A percentile compares a stretch with the other conserved stretches of the same genome.
Evolutionary conservation across 495 filamentous ascomycete species (phyloP).

Genomic region (Trichodelitschia bisporula): DNA sequence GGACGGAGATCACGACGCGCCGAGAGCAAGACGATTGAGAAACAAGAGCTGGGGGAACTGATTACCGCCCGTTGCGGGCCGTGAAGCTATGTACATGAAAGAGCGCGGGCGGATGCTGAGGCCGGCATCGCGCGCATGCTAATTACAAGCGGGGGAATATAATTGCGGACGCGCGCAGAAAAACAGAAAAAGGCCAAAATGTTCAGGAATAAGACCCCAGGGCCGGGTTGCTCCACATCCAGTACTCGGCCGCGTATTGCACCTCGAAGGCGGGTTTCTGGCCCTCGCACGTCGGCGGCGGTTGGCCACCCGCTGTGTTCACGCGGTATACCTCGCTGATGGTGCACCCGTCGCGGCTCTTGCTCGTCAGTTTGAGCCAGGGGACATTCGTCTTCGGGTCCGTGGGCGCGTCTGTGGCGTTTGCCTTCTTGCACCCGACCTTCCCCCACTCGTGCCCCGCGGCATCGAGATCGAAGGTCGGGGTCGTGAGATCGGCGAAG

Average conservation of each 20-base stretch:
- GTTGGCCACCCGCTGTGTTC: slow-evolving; percentile 58
- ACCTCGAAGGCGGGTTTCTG: slow-evolving; percentile 36
- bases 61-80: too few species aligned
- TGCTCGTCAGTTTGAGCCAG: slow-evolving; percentile 33
- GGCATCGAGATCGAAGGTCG: slow-evolving; percentile 59
- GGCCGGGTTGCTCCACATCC: too few species aligned
- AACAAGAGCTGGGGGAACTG: background rate
- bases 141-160: too few species aligned
- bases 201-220: too few species aligned
- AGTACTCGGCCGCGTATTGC: slow-evolving; percentile 62
- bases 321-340: slow-evolving; percentile 53
- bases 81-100: too few species aligned
- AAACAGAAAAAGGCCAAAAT: too few species aligned
- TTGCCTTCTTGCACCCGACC: slow-evolving; percentile 29
- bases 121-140: too few species aligned
- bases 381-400: slow-evolving; percentile 35
- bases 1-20: slow-evolving; percentile 1
- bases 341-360: slow-evolving; percentile 13
- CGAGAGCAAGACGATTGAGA: background rate
- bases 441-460: slow-evolving; percentile 26
- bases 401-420: slow-evolving; percentile 31
- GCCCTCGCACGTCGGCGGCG: slow-evolving; percentile 51
- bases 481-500: slow-evolving; percentile 35
- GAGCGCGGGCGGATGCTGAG: too few species aligned
- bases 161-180: too few species aligned